phyloP scores from a whole-genome alignment of 2,329 filamentous ascomycete genomes.

The Tolypocladium sp. region DNA sequence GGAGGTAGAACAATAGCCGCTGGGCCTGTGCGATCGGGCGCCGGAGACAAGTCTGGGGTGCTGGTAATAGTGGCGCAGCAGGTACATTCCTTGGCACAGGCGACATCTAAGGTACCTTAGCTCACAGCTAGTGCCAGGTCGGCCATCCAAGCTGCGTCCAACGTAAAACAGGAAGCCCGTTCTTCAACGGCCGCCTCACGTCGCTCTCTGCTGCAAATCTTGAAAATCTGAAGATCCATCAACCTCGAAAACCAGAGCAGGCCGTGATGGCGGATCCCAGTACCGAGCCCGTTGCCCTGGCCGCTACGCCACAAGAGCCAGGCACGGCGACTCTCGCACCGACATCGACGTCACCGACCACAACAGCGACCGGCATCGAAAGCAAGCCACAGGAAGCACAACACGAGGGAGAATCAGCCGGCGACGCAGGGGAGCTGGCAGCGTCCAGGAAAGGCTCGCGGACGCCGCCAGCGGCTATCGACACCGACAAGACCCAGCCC shows the following conservation, averaged over 20 bases:
- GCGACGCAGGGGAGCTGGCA: not conserved
- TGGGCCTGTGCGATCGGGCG: not conserved
- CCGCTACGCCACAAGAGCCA: not conserved
- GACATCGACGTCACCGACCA: not conserved
- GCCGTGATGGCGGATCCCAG: not conserved
- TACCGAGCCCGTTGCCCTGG: not conserved
- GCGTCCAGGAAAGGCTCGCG: not conserved
- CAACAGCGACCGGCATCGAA: not conserved
- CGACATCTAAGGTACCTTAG: no score
- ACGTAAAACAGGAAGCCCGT: not conserved
- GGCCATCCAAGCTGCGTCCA: not conserved
- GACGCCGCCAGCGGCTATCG: slow-evolving; percentile 15
- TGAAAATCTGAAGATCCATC: not conserved
- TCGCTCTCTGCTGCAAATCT: not conserved
- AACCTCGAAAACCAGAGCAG: not conserved
- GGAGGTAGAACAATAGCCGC: not conserved
- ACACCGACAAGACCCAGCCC: slow-evolving; percentile 29
- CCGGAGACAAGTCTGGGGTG: not conserved
- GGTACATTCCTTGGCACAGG: not conserved
- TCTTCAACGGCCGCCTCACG: not conserved
- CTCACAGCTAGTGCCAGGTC: no score
- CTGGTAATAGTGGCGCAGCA: not conserved
- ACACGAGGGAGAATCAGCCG: not conserved
- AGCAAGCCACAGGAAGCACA: not conserved
- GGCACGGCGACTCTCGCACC: not conserved